Conservation (phyloP, 2,329 filamentous ascomycete genomes). For the Fusarium marasasianum region DNA sequence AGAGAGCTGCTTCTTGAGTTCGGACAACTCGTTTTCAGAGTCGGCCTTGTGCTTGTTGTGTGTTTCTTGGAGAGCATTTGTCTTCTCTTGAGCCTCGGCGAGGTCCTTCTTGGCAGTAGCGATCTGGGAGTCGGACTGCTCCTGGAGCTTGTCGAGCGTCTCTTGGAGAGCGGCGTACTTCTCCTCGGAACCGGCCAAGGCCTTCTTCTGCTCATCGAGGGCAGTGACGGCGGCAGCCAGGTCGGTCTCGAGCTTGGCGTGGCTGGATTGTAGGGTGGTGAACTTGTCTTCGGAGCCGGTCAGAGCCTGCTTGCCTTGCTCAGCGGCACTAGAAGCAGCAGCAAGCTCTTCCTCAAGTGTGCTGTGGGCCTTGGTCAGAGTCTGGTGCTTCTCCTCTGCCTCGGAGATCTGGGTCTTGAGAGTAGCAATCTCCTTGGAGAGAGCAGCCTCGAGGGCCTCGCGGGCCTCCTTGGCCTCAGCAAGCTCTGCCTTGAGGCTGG, state of each 20-base stretch:
- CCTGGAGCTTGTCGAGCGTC: conserved; percentile 41
- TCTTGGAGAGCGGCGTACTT: conserved; percentile 41
- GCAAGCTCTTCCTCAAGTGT: conserved; percentile 48
- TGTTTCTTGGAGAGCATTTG: conserved; percentile 38
- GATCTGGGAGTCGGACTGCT: conserved; percentile 40
- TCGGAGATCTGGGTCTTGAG: conserved; percentile 50
- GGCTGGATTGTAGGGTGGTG: conserved; percentile 38
- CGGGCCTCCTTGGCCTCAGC: conserved; percentile 49
- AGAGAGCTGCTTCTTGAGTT: conserved; percentile 45
- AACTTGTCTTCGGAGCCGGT: conserved; percentile 43
- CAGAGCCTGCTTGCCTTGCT: conserved; percentile 42
- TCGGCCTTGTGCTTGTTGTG: conserved; percentile 45
- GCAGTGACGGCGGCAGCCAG: conserved; percentile 40
- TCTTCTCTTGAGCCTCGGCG: conserved; percentile 40
- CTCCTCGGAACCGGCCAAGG: conserved; percentile 40
- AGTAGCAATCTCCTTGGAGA: conserved; percentile 44
- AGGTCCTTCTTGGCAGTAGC: conserved; percentile 40
- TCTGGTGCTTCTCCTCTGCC: conserved; percentile 45
- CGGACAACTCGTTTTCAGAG: conserved; percentile 42
- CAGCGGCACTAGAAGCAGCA: conserved; percentile 39
- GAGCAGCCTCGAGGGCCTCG: conserved; percentile 45
- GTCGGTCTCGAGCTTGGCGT: conserved; percentile 43
- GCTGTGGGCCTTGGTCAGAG: conserved; percentile 44
- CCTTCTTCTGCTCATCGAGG: conserved; percentile 44
- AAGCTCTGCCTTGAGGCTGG: conserved; percentile 46